Evolutionary conservation across 768 basidiomycete genomes (phyloP), one percentile per base, ranked within the genome.

Genomic region (Amanita jacksonii): DNA sequence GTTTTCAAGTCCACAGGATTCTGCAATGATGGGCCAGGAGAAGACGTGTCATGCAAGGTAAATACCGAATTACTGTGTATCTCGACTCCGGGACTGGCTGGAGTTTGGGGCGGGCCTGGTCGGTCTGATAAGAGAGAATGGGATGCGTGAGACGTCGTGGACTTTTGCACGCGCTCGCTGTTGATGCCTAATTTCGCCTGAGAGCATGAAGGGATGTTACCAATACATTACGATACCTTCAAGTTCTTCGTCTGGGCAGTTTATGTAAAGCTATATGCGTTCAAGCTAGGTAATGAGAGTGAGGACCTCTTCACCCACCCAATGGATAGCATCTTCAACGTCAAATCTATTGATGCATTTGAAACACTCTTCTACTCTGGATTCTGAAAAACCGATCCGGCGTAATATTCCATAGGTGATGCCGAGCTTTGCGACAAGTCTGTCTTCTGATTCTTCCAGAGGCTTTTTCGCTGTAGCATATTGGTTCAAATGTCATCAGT

Each of bases 241-340:
- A 2, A 85, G 61, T 49, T 85, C 83, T 33, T 73, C 72, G 45
- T 78, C 73, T 8, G 73, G 55, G 55, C 78, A 83, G 58, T 81
- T 73, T 5, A 80, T 51, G 57, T 72, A 76, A 27, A 90, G 68
- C 89, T 90, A 46, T 5, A 39, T 30, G 18, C 32, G 22, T 36
- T 46, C 27, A 46, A 45, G n/a, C 24, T 4, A 15, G 30, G 9
- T 12, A 36, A 7, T 16, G 23, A 9, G 7, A 25, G n/a, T 10
- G 12, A 24, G 41, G 30, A 13, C 37, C 25, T 20, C 19, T 38
- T 16, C 24, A 43, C 77, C 45, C 51, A 94, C 90, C 94, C 94
- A 97, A 56, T 92, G 84, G 42, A 85, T 73, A 8, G 87, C 90
- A 41, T 90, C 85, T 12, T 97, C 93, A n/a, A 90, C 64, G 19